Conservation (phyloP, 139 green algal genomes). For the Chlorella vulgaris region DNA sequence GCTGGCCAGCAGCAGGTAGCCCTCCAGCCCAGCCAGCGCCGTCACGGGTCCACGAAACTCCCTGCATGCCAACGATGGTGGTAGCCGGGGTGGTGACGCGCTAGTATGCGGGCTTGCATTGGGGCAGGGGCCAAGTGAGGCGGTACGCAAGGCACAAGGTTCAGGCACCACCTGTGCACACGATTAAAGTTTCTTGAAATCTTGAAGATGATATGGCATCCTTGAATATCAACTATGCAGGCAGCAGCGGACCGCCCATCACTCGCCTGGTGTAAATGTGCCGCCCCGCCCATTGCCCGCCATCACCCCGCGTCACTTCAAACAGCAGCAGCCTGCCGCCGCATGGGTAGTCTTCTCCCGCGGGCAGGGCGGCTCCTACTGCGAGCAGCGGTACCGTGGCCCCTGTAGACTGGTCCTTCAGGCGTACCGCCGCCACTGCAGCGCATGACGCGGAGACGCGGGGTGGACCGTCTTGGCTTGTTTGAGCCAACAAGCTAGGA, state of each 20-base stretch:
- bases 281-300: conserved; percentile 18
- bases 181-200: no score
- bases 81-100: not conserved
- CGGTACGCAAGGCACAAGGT: no score
- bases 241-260: not conserved
- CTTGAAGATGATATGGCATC: no score
- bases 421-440: conserved; percentile 51
- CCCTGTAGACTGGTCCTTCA: conserved; percentile 55
- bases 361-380: conserved; percentile 19
- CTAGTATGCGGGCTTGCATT: not conserved
- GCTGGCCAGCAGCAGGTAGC: conserved; percentile 64
- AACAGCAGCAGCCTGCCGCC: conserved; percentile 83
- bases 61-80: conserved; percentile 15
- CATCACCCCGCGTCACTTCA: conserved; percentile 38
- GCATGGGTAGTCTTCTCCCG: conserved; percentile 87
- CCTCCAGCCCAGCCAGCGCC: conserved; percentile 49
- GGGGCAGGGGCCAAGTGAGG: no score
- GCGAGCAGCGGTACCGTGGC: conserved; percentile 60
- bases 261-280: conserved; percentile 38
- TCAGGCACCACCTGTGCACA: no score
- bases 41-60: conserved; percentile 63
- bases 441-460: not conserved
- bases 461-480: no score
- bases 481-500: not conserved
- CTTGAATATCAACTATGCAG: no score